Evolutionary conservation across 495 filamentous ascomycete species (phyloP).

Genomic region (Neurospora sp.): DNA sequence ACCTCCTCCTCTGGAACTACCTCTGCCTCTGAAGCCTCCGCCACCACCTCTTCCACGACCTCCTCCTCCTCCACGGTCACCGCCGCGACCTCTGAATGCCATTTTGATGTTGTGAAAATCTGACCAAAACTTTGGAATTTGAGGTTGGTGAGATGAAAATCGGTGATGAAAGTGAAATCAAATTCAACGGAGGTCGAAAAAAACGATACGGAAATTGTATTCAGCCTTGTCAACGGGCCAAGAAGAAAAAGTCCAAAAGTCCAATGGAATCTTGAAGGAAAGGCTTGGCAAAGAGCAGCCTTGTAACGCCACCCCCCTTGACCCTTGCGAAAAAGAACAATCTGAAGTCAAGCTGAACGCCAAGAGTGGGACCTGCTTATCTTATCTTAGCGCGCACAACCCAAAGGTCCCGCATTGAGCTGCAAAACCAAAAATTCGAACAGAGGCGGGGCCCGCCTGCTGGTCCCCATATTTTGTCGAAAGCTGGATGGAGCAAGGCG

Average conservation of each 20-base stretch:
- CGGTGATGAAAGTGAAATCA: conserved; percentile 1
- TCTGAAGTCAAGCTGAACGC: background rate
- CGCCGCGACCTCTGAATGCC: conserved; percentile 24
- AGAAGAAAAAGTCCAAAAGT: conserved; percentile 1
- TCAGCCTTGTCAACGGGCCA: conserved; percentile 19
- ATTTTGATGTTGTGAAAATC: background rate
- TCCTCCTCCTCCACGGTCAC: conserved; percentile 24
- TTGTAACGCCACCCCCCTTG: conserved; percentile 6
- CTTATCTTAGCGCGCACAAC: conserved; percentile 34
- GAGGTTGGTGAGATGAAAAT: background rate
- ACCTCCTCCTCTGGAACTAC: conserved; percentile 13
- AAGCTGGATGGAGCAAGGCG: background rate
- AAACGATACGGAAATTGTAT: conserved; percentile 9
- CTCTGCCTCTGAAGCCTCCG: conserved; percentile 13
- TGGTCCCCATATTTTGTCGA: background rate
- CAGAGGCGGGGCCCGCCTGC: background rate
- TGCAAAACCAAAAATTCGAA: conserved; percentile 29
- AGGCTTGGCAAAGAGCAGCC: conserved; percentile 1
- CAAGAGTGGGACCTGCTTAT: conserved; percentile 16
- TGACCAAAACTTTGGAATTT: background rate
- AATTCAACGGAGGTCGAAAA: background rate
- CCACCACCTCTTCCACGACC: conserved; percentile 11
- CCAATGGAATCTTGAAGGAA: background rate
- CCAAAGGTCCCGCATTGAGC: conserved; percentile 21
- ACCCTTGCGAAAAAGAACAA: background rate